Evolutionary conservation across 148 eudicot species (phyloP).

Genomic region (Persicaria maculosa): DNA sequence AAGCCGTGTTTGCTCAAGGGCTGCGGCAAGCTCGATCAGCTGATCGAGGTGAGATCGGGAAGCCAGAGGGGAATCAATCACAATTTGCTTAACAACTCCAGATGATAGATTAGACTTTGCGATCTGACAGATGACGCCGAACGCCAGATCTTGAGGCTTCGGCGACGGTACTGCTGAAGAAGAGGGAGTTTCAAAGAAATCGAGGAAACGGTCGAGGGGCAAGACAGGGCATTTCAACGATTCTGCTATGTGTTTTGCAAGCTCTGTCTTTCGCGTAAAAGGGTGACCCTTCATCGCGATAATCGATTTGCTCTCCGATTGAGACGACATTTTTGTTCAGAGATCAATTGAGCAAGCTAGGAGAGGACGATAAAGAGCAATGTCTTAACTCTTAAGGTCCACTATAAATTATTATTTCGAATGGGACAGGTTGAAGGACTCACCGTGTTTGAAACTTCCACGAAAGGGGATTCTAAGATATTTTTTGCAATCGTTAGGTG

Average conservation of each 20-base stretch:
- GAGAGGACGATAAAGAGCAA: too few relatives aligned
- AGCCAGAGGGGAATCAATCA: not conserved
- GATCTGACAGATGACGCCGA: not conserved
- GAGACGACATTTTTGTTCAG: not conserved
- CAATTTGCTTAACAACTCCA: not conserved
- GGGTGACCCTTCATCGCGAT: constrained; percentile 5
- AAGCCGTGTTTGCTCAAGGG: not conserved
- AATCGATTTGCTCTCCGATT: not conserved
- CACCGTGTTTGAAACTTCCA: too few relatives aligned
- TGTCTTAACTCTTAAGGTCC: too few relatives aligned
- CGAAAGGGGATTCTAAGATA: too few relatives aligned
- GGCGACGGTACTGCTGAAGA: not conserved
- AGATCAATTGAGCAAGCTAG: not conserved
- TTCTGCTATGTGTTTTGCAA: not conserved
- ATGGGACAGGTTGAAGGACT: too few relatives aligned
- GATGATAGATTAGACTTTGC: not conserved
- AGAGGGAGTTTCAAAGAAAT: not conserved
- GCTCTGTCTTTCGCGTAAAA: not conserved
- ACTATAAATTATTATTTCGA: too few relatives aligned
- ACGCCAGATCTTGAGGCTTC: not conserved
- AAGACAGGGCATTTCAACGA: not conserved
- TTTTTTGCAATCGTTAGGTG: too few relatives aligned
- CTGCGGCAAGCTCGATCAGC: not conserved
- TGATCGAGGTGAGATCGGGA: constrained; percentile 3
- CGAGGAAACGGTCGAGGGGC: not conserved